Conservation (phyloP, 768 basidiomycete species). For the Leccinellum rugosiceps region DNA sequence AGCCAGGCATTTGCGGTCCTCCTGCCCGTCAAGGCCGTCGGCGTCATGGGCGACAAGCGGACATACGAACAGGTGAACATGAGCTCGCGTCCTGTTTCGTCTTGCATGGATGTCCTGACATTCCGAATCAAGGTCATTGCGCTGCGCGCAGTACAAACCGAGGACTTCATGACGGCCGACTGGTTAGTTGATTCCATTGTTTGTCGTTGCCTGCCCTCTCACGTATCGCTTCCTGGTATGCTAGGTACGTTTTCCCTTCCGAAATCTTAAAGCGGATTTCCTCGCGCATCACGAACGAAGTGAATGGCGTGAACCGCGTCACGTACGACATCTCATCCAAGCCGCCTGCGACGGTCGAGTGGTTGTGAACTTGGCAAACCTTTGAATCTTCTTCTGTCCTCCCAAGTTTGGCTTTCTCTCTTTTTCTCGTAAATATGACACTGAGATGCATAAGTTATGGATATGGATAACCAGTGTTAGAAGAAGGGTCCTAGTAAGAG, state of each 20-base stretch:
- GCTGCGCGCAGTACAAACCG: slow-evolving; percentile 92
- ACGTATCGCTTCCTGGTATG: slow-evolving; percentile 11
- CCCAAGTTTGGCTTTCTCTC: not conserved
- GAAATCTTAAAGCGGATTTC: slow-evolving; percentile 88
- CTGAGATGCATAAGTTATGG: not conserved
- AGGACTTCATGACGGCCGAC: slow-evolving; percentile 99
- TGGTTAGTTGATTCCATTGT: slow-evolving; percentile 53
- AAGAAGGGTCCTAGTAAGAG: not conserved
- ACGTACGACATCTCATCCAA: slow-evolving; percentile 97
- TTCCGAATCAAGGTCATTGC: slow-evolving; percentile 68
- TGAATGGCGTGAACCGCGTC: slow-evolving; percentile 92
- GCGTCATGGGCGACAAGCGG: slow-evolving; percentile 94
- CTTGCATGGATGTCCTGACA: slow-evolving; percentile 1
- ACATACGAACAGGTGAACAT: slow-evolving; percentile 85
- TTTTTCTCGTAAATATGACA: not conserved
- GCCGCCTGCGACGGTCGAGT: slow-evolving; percentile 73
- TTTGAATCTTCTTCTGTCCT: not conserved
- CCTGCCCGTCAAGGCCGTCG: slow-evolving; percentile 93
- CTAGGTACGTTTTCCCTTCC: slow-evolving; percentile 93
- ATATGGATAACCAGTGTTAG: not conserved
- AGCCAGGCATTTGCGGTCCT: slow-evolving; percentile 96
- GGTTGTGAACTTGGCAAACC: slow-evolving; percentile 31
- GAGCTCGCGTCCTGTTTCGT: not conserved
- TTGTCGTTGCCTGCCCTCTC: not conserved
- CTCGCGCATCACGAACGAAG: slow-evolving; percentile 97